phyloP scores from a whole-genome alignment of 2,329 filamentous ascomycete genomes.

The Ophiostoma novo-ulmi region DNA sequence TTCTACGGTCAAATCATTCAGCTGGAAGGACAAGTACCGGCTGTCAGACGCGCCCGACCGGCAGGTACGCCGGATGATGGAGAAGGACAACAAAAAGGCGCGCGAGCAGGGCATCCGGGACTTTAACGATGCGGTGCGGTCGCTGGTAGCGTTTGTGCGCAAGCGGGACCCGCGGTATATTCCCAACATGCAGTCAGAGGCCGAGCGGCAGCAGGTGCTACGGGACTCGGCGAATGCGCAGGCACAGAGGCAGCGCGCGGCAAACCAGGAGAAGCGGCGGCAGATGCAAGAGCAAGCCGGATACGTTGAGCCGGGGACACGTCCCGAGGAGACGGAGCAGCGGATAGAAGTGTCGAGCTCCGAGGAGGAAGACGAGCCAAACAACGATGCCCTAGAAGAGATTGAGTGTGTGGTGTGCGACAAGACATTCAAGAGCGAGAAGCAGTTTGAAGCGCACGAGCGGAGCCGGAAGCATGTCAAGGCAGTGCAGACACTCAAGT shows the following conservation, averaged over 20 bases:
- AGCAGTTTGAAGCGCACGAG: conserved; percentile 86
- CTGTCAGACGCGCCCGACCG: conserved; percentile 84
- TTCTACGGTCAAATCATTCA: conserved; percentile 75
- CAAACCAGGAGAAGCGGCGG: conserved; percentile 61
- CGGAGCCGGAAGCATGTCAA: conserved; percentile 96
- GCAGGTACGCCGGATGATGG: conserved; percentile 83
- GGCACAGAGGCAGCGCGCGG: conserved; percentile 74
- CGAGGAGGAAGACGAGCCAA: conserved; percentile 48
- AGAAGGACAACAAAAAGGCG: conserved; percentile 85
- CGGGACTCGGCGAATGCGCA: conserved; percentile 77
- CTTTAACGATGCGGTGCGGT: conserved; percentile 87
- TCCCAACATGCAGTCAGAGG: conserved; percentile 69
- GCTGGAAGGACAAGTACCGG: conserved; percentile 83
- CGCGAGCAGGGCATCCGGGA: conserved; percentile 78
- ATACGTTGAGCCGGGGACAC: conserved; percentile 32
- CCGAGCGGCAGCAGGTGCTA: conserved; percentile 71
- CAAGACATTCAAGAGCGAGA: conserved; percentile 82
- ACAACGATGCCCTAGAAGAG: conserved; percentile 50
- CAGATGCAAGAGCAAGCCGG: conserved; percentile 21
- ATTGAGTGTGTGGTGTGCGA: conserved; percentile 74
- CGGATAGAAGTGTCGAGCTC: conserved; percentile 65
- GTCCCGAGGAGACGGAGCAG: conserved; percentile 39
- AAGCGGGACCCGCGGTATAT: conserved; percentile 87
- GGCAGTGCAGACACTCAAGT: conserved; percentile 70
- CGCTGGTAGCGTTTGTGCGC: conserved; percentile 79